Conservation (phyloP, 345 rosid species). For the Eucalyptus rudis region DNA sequence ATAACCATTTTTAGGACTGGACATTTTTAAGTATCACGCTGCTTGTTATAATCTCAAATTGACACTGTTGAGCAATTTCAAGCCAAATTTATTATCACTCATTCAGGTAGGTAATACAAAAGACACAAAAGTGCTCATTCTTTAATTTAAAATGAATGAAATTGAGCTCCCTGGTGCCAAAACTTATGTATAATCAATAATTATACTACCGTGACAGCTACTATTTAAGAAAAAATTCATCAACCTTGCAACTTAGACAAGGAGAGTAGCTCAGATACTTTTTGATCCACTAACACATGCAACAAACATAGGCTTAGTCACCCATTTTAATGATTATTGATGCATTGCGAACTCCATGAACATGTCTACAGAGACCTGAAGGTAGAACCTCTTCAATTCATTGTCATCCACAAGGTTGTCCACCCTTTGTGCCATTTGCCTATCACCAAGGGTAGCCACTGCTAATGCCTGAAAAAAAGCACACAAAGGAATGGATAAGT, state of each 20-base stretch:
- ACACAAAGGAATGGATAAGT: background rate
- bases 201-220: background rate
- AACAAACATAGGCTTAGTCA: background rate
- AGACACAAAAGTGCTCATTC: background rate
- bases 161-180: background rate
- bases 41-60: background rate
- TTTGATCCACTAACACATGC: background rate
- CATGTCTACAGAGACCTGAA: constrained; percentile 53
- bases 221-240: background rate
- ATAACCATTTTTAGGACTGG: background rate
- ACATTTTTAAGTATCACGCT: background rate
- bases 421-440: constrained; percentile 90
- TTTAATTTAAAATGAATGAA: background rate
- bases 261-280: background rate
- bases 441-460: constrained; percentile 95
- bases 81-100: background rate
- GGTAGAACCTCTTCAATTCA: constrained; percentile 93
- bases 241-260: background rate
- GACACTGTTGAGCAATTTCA: background rate
- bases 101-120: background rate
- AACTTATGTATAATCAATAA: background rate
- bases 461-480: constrained; percentile 62
- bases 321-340: background rate
- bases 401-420: constrained; percentile 78
- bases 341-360: background rate